Evolutionary conservation across 2,329 filamentous ascomycete genomes (phyloP), one percentile per base, ranked within the genome.

Genomic region (Colletotrichum sp.): DNA sequence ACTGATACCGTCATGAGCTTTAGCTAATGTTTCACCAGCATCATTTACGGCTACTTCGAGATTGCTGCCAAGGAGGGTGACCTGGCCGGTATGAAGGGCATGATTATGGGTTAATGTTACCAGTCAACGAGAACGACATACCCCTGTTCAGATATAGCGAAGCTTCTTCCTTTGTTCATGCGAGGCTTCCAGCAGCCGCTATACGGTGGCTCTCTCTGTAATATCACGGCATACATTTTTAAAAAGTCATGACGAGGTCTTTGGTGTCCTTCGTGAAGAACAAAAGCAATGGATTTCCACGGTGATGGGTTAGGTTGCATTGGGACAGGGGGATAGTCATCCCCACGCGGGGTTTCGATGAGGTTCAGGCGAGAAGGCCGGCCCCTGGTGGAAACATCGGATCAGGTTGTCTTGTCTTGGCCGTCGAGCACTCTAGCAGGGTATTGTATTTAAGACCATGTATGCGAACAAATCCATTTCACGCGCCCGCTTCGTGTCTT

Each of bases 1-100:
- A 61, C 69, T 31, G 3, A 11, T 31, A 9, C 4, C 13, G 9
- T n/a, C 18, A 13, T n/a, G 47, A 5, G 29, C 59, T 43, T 33
- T 69, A 77, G 75, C 86, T 83, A 81, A 84, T 78, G 78, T 80
- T 84, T 76, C n/a, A 18, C 18, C 79, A 97, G 95, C 76, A 99
- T 99, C 84, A 99, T 99, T 86, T 99, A 99, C 86, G 95, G 96
- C 77, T 99, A 99, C 89, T 99, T 99, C 81, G 97, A 99, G 86
- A 99, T 99, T 81, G 97, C 97, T 29, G 97, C 97, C 81, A 98
- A 98, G 88, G 97, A 99, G 87, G 97, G 97, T 80, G 97, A 99
- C 84, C 93, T 98, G 85, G 90, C 93, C 75, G 95, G 95, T 78
- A 92, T 93, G 90, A 92, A 93, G 85, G 91, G 91, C 71, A 92